Conservation (phyloP, 495 filamentous ascomycete species). For the Penicillium waksmanii region DNA sequence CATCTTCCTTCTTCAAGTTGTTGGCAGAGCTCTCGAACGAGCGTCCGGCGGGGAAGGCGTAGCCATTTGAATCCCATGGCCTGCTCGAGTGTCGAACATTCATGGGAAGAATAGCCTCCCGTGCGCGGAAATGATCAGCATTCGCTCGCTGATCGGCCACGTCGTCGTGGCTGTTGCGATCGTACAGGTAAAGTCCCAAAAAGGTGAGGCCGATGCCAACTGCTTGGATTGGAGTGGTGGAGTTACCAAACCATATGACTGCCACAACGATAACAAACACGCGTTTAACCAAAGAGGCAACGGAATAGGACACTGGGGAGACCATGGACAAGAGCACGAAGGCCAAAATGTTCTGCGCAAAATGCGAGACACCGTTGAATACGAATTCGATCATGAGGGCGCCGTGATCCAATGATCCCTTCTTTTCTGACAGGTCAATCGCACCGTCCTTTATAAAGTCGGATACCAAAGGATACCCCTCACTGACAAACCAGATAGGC, state of each 20-base stretch:
- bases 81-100: conserved; percentile 44
- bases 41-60: conserved; percentile 39
- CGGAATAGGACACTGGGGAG: conserved; percentile 95
- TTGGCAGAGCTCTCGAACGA: conserved; percentile 31
- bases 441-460: conserved; percentile 55
- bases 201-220: conserved; percentile 88
- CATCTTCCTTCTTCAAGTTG: conserved; percentile 66
- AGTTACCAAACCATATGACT: conserved; percentile 93
- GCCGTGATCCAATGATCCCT: conserved; percentile 77
- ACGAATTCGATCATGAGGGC: conserved; percentile 79
- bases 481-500: conserved; percentile 93
- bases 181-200: conserved; percentile 92
- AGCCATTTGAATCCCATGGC: conserved; percentile 48
- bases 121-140: conserved; percentile 58
- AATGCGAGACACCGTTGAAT: conserved; percentile 97
- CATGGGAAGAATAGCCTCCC: conserved; percentile 72
- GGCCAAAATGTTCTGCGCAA: conserved; percentile 92
- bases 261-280: conserved; percentile 96
- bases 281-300: conserved; percentile 92
- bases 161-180: conserved; percentile 83
- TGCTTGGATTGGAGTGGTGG: conserved; percentile 80
- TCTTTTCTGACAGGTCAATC: conserved; percentile 69
- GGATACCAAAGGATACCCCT: conserved; percentile 70
- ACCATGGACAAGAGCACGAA: conserved; percentile 91
- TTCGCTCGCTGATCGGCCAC: conserved; percentile 75